A percentile compares a stretch with the other conserved stretches of the same genome.
Conservation (phyloP, 2,329 filamentous ascomycete genomes). For the Trichoderma brevicompactum region DNA sequence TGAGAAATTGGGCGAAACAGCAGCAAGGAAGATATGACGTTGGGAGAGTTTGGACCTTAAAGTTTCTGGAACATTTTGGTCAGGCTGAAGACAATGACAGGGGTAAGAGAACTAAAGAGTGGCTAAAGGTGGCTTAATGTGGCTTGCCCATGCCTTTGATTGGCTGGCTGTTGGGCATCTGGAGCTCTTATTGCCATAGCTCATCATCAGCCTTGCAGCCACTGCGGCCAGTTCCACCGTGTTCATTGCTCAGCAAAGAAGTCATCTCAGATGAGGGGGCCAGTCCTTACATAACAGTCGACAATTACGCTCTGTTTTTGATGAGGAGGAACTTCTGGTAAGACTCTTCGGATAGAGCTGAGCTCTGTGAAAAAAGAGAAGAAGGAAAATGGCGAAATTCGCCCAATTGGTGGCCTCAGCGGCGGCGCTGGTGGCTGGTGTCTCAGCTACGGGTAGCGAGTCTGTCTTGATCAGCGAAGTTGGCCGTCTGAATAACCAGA, state of each 20-base stretch:
- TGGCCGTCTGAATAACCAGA: conserved; percentile 70
- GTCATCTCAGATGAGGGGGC: not conserved
- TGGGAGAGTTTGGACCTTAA: not conserved
- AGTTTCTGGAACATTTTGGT: not conserved
- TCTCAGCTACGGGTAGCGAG: conserved; percentile 38
- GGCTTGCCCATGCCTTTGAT: conserved; percentile 1
- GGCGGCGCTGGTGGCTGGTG: conserved; percentile 37
- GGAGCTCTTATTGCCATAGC: not conserved
- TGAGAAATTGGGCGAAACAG: not conserved
- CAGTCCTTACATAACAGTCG: not conserved
- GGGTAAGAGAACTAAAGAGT: conserved; percentile 10
- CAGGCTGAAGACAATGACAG: conserved; percentile 27
- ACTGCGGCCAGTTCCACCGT: conserved; percentile 23
- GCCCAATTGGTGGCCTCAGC: conserved; percentile 40
- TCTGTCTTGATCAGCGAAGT: conserved; percentile 55
- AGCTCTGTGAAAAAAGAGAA: not conserved
- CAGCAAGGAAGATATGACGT: not conserved
- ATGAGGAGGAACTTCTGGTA: not conserved
- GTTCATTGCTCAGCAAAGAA: conserved; percentile 12
- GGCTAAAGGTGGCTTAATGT: conserved; percentile 28
- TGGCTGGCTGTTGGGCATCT: not conserved
- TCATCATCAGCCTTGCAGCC: conserved; percentile 29
- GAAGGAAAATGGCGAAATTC: conserved; percentile 40
- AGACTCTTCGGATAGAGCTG: conserved; percentile 20
- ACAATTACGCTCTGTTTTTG: not conserved